These are phyloP conservation scores for Hibiscus trionum DNA, from an alignment of 345 rosid genomes.

Conservation along the genomic window DNA sequence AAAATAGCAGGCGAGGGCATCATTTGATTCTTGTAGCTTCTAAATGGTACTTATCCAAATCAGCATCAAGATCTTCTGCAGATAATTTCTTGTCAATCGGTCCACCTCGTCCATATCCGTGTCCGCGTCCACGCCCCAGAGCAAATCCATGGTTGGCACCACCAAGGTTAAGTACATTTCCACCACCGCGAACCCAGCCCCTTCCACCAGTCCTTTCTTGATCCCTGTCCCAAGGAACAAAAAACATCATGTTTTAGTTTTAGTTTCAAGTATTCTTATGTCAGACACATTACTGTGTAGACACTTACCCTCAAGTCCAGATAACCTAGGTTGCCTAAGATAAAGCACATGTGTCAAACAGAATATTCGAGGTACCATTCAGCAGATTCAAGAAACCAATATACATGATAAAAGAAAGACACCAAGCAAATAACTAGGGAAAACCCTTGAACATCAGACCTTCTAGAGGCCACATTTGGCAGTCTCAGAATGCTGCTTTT, in stretches of 20 bases:
- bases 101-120: constrained; percentile 16
- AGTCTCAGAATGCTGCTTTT: constrained; percentile 5
- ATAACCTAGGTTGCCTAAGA: neutral
- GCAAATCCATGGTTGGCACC: constrained; percentile 18
- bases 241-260: too few species aligned
- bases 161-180: constrained; percentile 11
- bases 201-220: constrained; percentile 17
- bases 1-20: neutral
- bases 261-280: too few species aligned
- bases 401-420: neutral
- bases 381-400: neutral
- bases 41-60: constrained; percentile 44
- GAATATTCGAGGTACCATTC: neutral
- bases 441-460: constrained; percentile 14
- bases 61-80: constrained; percentile 58
- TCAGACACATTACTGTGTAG: neutral
- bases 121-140: constrained; percentile 5
- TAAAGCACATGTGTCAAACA: neutral
- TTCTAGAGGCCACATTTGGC: constrained; percentile 17
- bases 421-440: neutral
- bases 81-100: constrained; percentile 25
- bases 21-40: constrained; percentile 32
- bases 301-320: neutral
- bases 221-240: constrained; percentile 9
- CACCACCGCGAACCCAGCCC: constrained; percentile 14